phyloP scores from a whole-genome alignment of 306 rosid genomes.

The Ochetophila trinervis region DNA sequence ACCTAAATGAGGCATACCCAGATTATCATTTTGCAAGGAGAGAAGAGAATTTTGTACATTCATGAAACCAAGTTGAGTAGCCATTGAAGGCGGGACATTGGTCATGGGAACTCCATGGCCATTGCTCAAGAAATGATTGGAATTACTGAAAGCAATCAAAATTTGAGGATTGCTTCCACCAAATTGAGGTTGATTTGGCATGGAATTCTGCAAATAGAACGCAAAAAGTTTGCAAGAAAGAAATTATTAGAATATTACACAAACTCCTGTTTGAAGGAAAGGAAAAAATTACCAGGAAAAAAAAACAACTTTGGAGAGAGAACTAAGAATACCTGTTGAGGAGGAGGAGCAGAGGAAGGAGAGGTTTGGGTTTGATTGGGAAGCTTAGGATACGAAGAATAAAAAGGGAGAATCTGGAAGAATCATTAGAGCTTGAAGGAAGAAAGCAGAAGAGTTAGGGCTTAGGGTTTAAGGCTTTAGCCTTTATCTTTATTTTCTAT shows the following conservation, averaged over 20 bases:
- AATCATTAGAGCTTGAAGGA: background rate
- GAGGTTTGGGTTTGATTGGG: constrained; percentile 15
- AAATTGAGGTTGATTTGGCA: constrained; percentile 42
- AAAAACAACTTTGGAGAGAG: background rate
- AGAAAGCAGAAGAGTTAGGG: background rate
- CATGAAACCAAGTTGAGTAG: constrained; percentile 39
- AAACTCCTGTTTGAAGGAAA: constrained; percentile 6
- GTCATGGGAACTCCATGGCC: constrained; percentile 20
- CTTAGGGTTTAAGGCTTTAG: background rate
- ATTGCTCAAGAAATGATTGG: constrained; percentile 28
- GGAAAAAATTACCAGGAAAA: background rate
- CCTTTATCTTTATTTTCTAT: background rate
- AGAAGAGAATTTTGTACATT: constrained; percentile 29
- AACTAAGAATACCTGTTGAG: constrained; percentile 31
- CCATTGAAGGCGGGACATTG: constrained; percentile 27
- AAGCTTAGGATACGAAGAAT: constrained; percentile 7
- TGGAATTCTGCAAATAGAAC: constrained; percentile 17
- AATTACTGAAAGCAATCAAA: constrained; percentile 22
- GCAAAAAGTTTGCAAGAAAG: constrained; percentile 1
- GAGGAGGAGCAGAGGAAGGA: constrained; percentile 13
- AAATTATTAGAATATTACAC: constrained; percentile 12
- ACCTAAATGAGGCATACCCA: constrained; percentile 42
- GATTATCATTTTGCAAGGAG: constrained; percentile 45
- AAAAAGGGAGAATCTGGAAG: constrained; percentile 20
- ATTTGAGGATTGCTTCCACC: constrained; percentile 37